Evolutionary conservation across 371 early-diverging fungal genomes (phyloP).

Genomic region (Mortierella sp.): DNA sequence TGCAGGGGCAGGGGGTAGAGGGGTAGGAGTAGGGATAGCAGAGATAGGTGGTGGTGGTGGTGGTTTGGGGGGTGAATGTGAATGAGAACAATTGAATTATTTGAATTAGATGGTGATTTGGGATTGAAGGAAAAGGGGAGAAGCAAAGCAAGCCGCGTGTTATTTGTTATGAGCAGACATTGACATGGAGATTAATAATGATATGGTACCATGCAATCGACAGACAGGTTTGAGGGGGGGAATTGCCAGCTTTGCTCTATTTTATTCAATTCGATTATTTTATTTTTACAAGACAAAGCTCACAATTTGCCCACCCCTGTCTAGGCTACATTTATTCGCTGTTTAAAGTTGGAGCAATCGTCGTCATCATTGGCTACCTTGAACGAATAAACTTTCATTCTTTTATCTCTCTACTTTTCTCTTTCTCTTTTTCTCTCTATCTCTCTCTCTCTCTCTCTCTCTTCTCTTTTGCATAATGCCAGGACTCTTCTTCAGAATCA

Average conservation of each 20-base stretch:
- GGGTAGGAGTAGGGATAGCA: no score
- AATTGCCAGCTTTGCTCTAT: no score
- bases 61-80: not conserved
- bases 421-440: no score
- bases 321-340: not conserved
- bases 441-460: conserved; percentile 1
- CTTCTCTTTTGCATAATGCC: no score
- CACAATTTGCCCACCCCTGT: not conserved
- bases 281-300: not conserved
- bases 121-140: not conserved
- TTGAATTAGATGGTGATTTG: not conserved
- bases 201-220: no score
- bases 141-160: not conserved
- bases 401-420: not conserved
- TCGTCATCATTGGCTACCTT: not conserved
- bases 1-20: no score
- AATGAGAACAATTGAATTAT: not conserved
- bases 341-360: not conserved
- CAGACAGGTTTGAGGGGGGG: no score
- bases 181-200: not conserved
- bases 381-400: not conserved
- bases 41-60: not conserved
- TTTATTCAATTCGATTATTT: no score
- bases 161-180: not conserved
- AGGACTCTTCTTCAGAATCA: no score